Evolutionary conservation across 2,329 filamentous ascomycete genomes (phyloP).

Genomic region (Penicillium freii): DNA sequence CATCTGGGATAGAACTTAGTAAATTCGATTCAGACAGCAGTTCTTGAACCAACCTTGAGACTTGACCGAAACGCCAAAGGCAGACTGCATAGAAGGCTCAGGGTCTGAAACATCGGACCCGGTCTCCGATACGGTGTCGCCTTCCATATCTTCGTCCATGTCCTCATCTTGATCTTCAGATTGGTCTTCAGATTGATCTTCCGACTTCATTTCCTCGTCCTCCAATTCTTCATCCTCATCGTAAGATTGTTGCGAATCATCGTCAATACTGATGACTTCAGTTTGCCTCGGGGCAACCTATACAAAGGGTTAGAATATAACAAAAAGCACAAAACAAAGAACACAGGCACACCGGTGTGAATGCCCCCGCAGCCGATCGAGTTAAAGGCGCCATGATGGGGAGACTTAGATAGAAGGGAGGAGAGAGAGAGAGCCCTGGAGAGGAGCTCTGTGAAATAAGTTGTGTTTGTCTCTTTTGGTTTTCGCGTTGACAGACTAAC

Average conservation of each 20-base stretch:
- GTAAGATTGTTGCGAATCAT: constrained; percentile 32
- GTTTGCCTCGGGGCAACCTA: constrained; percentile 28
- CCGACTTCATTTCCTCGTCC: constrained; percentile 22
- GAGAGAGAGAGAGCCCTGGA: constrained; percentile 16
- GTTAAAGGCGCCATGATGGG: constrained; percentile 42
- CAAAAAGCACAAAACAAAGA: constrained; percentile 1
- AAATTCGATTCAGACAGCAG: background rate
- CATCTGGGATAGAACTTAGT: constrained; percentile 20
- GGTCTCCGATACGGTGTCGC: constrained; percentile 27
- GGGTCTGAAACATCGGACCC: constrained; percentile 31
- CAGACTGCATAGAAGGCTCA: constrained; percentile 19
- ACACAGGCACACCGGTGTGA: constrained; percentile 17
- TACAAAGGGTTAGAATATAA: constrained; percentile 12
- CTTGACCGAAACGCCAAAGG: constrained; percentile 11
- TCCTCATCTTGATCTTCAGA: constrained; percentile 24
- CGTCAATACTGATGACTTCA: constrained; percentile 43
- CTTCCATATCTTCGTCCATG: constrained; percentile 33
- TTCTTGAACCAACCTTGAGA: constrained; percentile 14
- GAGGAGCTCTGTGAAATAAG: constrained; percentile 18
- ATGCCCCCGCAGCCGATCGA: constrained; percentile 27
- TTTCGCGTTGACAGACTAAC: constrained; percentile 36
- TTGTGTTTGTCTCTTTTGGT: constrained; percentile 35
- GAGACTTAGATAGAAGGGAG: constrained; percentile 20
- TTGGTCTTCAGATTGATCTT: constrained; percentile 1
- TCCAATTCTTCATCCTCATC: constrained; percentile 28